These are phyloP conservation scores for Rhizopogon roseolus DNA, from an alignment of 768 basidiomycete genomes.

Conservation along the genomic window DNA sequence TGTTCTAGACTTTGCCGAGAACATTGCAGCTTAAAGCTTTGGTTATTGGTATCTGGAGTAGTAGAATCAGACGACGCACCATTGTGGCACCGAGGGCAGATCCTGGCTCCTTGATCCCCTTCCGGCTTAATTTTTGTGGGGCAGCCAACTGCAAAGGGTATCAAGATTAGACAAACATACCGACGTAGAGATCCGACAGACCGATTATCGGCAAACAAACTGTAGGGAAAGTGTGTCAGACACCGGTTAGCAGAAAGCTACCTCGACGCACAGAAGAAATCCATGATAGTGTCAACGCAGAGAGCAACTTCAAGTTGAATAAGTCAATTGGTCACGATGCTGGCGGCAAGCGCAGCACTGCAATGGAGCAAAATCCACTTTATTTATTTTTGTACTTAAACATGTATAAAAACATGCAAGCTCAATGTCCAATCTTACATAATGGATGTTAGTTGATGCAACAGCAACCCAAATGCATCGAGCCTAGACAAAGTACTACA, in stretches of 20 bases:
- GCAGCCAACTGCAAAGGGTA: slow-evolving; percentile 52
- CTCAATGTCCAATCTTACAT: too few species aligned
- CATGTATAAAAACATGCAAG: not conserved
- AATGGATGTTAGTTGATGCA: too few species aligned
- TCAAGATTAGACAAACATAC: slow-evolving; percentile 6
- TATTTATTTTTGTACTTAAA: not conserved
- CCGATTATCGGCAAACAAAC: slow-evolving; percentile 52
- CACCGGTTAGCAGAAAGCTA: slow-evolving; percentile 16
- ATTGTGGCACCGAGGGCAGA: slow-evolving; percentile 74
- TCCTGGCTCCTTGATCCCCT: slow-evolving; percentile 43
- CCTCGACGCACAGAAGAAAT: slow-evolving; percentile 22
- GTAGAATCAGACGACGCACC: slow-evolving; percentile 34
- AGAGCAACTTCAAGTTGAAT: too few species aligned
- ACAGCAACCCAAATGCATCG: too few species aligned
- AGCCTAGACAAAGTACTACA: too few species aligned
- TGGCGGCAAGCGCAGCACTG: too few species aligned
- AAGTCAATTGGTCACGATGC: too few species aligned
- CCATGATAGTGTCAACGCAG: slow-evolving; percentile 8
- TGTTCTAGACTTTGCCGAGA: slow-evolving; percentile 56
- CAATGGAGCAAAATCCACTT: not conserved
- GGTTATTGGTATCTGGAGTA: not conserved
- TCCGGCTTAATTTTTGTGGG: slow-evolving; percentile 54
- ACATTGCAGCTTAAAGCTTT: slow-evolving; percentile 45
- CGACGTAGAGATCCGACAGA: slow-evolving; percentile 21
- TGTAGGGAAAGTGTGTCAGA: slow-evolving; percentile 22